A percentile compares a stretch with the other conserved stretches of the same genome.
Evolutionary conservation across 768 basidiomycete species (phyloP).

Genomic region (Brasilioporus rufonigricans): DNA sequence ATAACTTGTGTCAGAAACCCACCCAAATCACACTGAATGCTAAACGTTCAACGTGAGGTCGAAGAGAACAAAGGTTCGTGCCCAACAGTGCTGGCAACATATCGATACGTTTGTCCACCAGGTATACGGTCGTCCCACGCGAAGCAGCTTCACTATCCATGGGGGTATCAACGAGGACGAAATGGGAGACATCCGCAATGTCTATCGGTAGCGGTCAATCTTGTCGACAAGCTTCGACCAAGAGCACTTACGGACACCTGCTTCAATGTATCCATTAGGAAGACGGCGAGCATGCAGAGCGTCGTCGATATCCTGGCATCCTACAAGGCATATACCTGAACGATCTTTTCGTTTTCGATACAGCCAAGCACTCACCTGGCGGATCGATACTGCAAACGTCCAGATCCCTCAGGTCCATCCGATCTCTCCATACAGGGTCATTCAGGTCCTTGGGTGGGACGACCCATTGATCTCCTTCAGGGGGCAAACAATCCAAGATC

Average conservation of each 20-base stretch:
- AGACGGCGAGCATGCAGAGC: constrained; percentile 87
- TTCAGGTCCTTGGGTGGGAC: constrained; percentile 72
- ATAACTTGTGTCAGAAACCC: no score
- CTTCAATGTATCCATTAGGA: constrained; percentile 93
- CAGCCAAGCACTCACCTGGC: constrained; percentile 52
- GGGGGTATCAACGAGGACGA: constrained; percentile 87
- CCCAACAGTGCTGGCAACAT: constrained; percentile 95
- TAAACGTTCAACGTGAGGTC: constrained; percentile 89
- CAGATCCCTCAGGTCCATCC: constrained; percentile 84
- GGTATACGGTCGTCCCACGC: constrained; percentile 94
- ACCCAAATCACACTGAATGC: constrained; percentile 98
- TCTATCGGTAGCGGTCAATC: constrained; percentile 45
- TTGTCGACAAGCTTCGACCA: not conserved
- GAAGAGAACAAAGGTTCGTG: constrained; percentile 91
- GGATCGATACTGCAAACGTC: constrained; percentile 97
- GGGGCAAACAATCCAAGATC: constrained; percentile 86
- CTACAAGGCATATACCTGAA: constrained; percentile 38
- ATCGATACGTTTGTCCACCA: constrained; percentile 98
- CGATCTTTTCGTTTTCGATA: not conserved
- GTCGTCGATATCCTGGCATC: constrained; percentile 98
- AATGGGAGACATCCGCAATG: constrained; percentile 97
- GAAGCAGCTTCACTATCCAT: constrained; percentile 98
- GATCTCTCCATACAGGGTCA: constrained; percentile 66
- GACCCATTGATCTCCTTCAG: constrained; percentile 88
- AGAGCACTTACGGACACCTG: constrained; percentile 86